Conservation (phyloP, 805 yeast species). For the Wickerhamiella hasegawae region DNA sequence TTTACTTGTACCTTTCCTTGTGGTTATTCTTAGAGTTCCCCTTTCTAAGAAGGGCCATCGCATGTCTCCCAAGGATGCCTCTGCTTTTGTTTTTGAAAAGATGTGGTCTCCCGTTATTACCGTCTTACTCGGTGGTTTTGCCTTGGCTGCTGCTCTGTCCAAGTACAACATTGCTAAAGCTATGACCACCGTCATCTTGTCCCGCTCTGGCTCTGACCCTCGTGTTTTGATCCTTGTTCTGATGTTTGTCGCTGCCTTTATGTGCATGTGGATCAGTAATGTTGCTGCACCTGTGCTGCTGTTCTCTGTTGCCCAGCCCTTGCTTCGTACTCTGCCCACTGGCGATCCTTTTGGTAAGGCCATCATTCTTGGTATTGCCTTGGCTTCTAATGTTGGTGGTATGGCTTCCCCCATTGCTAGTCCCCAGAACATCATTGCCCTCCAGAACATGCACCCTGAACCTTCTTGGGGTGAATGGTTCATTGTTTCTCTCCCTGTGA, state of each 20-base stretch:
- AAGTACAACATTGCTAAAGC: constrained; percentile 80
- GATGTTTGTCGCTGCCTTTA: constrained; percentile 73
- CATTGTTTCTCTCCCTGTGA: constrained; percentile 68
- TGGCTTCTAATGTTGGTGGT: constrained; percentile 89
- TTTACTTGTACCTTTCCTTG: constrained; percentile 61
- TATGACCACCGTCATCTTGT: constrained; percentile 64
- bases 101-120: constrained; percentile 96
- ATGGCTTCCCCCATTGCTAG: constrained; percentile 96
- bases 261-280: constrained; percentile 90
- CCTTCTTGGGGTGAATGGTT: constrained; percentile 93
- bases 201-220: constrained; percentile 78
- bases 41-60: constrained; percentile 19
- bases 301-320: constrained; percentile 80
- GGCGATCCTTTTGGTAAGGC: constrained; percentile 68
- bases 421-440: constrained; percentile 87
- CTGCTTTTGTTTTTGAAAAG: constrained; percentile 60
- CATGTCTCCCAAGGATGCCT: constrained; percentile 51
- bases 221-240: constrained; percentile 57
- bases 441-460: constrained; percentile 72
- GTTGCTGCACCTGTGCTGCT: constrained; percentile 96
- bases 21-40: constrained; percentile 56
- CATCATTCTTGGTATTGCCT: constrained; percentile 75
- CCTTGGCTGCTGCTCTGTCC: constrained; percentile 86
- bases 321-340: constrained; percentile 68
- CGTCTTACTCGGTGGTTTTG: constrained; percentile 83